Base-by-base conservation (phyloP, 805 yeast species). In the Candida xiaguanensis region DNA sequence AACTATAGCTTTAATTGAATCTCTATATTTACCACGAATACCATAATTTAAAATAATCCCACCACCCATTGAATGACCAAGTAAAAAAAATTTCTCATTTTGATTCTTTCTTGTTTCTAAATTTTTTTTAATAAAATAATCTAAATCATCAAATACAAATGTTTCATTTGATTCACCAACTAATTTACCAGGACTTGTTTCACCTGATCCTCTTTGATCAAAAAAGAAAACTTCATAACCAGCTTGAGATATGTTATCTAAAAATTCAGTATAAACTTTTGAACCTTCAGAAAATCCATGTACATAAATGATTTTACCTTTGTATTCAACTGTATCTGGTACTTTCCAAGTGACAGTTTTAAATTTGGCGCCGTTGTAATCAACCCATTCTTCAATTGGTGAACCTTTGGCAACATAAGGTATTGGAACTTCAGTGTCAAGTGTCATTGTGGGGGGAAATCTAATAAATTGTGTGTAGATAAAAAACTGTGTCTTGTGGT, bases 41-140 rank as follows among this genome's bases (percentile, higher is more conserved):
- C 76, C 78, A 54, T 85, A 84, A 56, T 80, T 81, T 41, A 85
- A 61, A 0, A 64, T 65, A 36, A 85, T 77, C 0, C 83, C 90
- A 15, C 91, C 91, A 36, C 95, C 95, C 90, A 85, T 83, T 8
- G 89, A 83, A 47, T 80, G 87, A 1, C 91, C 89, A 51, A 74
- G 64, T 33, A 85, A 51, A 48, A 65, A 72, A 23, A 83, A 48
- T 44, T 74, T 74, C 34, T 65, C 67, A 2, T 41, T 31, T 26
- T 54, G 55, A 5, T 56, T 57, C 9, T 39, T 38, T 28, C 59
- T 44, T 20, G 65, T 63, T 14, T 70, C 67, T 16, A 71, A 49
- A 37, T 71, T 72, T 33, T 52, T 53, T 40, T 74, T 63, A 39
- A 81, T 58, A 56, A 85, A 74, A 50, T 65, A 74, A 40, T 82